Percentiles rank a stretch among this genome's conserved stretches.
These are phyloP conservation scores for Epichloe baconii DNA, from an alignment of 2,329 filamentous ascomycete genomes.

Conservation along the genomic window DNA sequence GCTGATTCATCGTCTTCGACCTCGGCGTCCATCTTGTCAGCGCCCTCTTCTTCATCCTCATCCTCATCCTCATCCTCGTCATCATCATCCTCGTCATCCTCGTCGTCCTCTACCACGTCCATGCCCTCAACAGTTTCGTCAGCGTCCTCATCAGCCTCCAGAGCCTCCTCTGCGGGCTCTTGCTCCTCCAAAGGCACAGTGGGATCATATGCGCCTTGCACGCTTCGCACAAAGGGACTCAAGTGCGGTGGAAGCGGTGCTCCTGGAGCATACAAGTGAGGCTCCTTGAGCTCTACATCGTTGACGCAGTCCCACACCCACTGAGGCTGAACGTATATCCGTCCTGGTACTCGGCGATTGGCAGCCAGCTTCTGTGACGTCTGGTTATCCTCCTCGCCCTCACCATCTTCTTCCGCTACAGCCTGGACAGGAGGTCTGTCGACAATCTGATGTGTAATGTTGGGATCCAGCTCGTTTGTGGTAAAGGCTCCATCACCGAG, in stretches of 20 bases:
- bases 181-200: constrained; percentile 76
- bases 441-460: constrained; percentile 93
- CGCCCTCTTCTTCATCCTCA: constrained; percentile 34
- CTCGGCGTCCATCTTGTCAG: constrained; percentile 33
- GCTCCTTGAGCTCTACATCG: constrained; percentile 72
- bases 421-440: constrained; percentile 70
- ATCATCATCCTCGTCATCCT: constrained; percentile 25
- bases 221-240: constrained; percentile 86
- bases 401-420: constrained; percentile 33
- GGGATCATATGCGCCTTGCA: constrained; percentile 82
- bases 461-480: constrained; percentile 70
- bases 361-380: constrained; percentile 42
- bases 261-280: constrained; percentile 82
- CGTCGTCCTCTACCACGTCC: constrained; percentile 39
- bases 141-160: constrained; percentile 48
- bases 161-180: constrained; percentile 73
- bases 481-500: constrained; percentile 89
- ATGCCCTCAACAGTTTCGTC: constrained; percentile 58
- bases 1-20: constrained; percentile 25
- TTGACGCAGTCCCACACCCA: constrained; percentile 99
- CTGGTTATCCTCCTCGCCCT: constrained; percentile 43
- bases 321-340: constrained; percentile 89
- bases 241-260: constrained; percentile 84
- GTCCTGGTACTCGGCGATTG: constrained; percentile 73
- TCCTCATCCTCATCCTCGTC: constrained; percentile 31